phyloP scores from a whole-genome alignment of 495 filamentous ascomycete genomes.

The Parathielavia hyrcaniae region DNA sequence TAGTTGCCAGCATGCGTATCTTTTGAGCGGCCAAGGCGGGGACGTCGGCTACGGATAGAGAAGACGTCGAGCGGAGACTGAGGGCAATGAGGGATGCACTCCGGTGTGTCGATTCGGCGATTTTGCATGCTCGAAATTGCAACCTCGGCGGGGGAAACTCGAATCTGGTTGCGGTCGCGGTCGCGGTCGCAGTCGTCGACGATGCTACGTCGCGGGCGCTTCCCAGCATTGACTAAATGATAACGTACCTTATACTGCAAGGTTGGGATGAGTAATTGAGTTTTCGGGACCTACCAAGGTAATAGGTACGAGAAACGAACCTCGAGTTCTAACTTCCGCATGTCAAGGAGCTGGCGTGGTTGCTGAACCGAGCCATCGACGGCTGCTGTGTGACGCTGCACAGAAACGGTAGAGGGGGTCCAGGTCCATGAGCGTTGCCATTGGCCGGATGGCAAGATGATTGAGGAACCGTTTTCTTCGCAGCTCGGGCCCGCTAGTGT shows the following conservation, averaged over 20 bases:
- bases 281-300: too few relatives aligned
- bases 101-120: too few relatives aligned
- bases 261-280: not conserved
- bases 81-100: not conserved
- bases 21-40: not conserved
- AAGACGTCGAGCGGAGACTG: not conserved
- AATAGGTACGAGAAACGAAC: too few relatives aligned
- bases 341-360: too few relatives aligned
- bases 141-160: not conserved
- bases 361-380: not conserved
- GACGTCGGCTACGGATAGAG: not conserved
- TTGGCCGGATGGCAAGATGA: conserved; percentile 10
- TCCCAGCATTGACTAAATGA: too few relatives aligned
- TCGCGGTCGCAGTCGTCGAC: conserved; percentile 5
- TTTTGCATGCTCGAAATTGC: conserved; percentile 8
- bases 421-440: not conserved
- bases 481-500: not conserved
- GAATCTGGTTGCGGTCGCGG: conserved; percentile 3
- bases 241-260: not conserved
- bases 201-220: not conserved
- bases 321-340: too few relatives aligned
- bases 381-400: conserved; percentile 3
- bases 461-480: conserved; percentile 1
- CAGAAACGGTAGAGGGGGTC: not conserved
- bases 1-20: not conserved